Conservation (phyloP, 306 rosid genomes). For the Coriaria nepalensis region DNA sequence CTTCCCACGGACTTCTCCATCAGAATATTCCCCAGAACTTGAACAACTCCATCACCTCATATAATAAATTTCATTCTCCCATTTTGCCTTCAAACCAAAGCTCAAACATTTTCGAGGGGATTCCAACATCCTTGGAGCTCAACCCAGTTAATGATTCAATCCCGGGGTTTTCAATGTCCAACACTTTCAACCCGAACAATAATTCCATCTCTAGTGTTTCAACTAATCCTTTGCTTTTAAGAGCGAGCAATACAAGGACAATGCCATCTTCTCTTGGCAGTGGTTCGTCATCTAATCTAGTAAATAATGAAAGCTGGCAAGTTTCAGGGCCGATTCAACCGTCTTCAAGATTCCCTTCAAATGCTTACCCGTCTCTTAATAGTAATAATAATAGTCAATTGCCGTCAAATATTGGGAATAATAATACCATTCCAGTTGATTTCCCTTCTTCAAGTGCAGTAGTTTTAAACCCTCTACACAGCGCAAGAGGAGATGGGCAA, state of each 20-base stretch:
- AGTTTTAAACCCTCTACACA: conserved; percentile 26
- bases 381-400: conserved; percentile 27
- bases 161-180: too few species aligned
- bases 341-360: conserved; percentile 32
- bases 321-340: conserved; percentile 27
- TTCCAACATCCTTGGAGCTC: conserved; percentile 36
- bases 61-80: conserved; percentile 28
- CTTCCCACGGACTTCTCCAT: conserved; percentile 31
- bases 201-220: conserved; percentile 24
- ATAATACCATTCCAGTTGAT: conserved; percentile 24
- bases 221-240: conserved; percentile 27
- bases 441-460: conserved; percentile 31
- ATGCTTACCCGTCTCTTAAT: conserved; percentile 28
- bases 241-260: conserved; percentile 17
- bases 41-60: conserved; percentile 19
- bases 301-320: conserved; percentile 45
- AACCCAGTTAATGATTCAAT: conserved; percentile 27
- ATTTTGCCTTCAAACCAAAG: conserved; percentile 28
- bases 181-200: background rate
- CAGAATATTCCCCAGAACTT: conserved; percentile 28
- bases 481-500: conserved; percentile 22
- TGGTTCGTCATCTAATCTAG: conserved; percentile 26
- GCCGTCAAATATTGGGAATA: conserved; percentile 24
- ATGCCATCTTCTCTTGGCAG: conserved; percentile 22
- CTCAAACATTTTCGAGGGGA: conserved; percentile 29